phyloP scores from a whole-genome alignment of 495 filamentous ascomycete species.

The Aspergillus carlsbadensis region DNA sequence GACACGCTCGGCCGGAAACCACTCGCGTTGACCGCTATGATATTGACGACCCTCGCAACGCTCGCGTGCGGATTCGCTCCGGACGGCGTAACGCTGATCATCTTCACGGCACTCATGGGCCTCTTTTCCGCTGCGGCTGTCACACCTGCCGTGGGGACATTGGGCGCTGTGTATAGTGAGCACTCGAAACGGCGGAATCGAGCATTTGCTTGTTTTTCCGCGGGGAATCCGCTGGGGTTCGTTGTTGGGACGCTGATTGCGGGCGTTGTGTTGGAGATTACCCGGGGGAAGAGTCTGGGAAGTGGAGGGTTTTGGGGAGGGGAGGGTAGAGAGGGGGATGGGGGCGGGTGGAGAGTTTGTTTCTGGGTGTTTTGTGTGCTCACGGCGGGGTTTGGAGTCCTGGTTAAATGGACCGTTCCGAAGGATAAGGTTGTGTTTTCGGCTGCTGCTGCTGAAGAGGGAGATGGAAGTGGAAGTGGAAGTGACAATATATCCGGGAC shows the following conservation, averaged over 20 bases:
- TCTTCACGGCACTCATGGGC: constrained; percentile 63
- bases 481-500: constrained; percentile 21
- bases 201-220: constrained; percentile 66
- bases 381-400: constrained; percentile 55
- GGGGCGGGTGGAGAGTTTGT: constrained; percentile 53
- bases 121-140: constrained; percentile 62
- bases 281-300: constrained; percentile 27
- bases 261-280: constrained; percentile 65
- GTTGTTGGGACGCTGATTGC: constrained; percentile 65
- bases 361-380: constrained; percentile 67
- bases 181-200: constrained; percentile 65
- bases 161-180: constrained; percentile 62
- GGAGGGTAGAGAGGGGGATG: too few relatives aligned
- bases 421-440: constrained; percentile 30
- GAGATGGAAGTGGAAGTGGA: too few relatives aligned
- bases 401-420: constrained; percentile 67
- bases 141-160: constrained; percentile 64
- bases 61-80: constrained; percentile 61
- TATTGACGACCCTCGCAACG: constrained; percentile 58
- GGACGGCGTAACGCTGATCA: constrained; percentile 61
- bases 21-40: constrained; percentile 66
- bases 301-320: too few relatives aligned
- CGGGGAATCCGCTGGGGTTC: constrained; percentile 69
- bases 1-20: constrained; percentile 72
- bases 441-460: neutral